Evolutionary conservation across 495 filamentous ascomycete genomes (phyloP), one percentile per base, ranked within the genome.

Genomic region (Tuber umbilicatum): DNA sequence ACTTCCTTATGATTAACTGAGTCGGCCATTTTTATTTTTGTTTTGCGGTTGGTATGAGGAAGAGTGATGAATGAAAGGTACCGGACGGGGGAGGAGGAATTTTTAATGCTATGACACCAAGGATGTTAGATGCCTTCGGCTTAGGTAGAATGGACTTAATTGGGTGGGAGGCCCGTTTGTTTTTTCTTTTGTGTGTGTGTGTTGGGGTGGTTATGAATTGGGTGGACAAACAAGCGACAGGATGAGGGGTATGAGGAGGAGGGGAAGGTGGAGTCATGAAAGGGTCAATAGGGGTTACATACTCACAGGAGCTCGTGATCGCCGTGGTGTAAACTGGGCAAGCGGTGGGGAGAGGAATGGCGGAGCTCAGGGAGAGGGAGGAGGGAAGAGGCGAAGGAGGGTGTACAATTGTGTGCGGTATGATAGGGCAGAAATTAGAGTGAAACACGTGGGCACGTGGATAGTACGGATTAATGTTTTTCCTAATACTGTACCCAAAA

Each of bases 1-100:
- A 97, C 91, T 39, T 93, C 89, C 79, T 91, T 86, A 70, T 97
- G 86, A 81, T 97, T 87, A 78, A 89, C 77, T 76, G 86, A 84
- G 40, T 82, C 68, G 70, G 80, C 79, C 80, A 81, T 81, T 45
- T 81, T 81, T 55, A 73, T 23, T 5, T 27, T 76, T 38, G 77
- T 81, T 47, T 74, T 76, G 21, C 68, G 68, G n/a, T 76, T 3
- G 2, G 74, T 64, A 35, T 6, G 27, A 12, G 55, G 55, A 35
- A 35, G 14, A 6, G 55, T 5, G 55, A 31, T 64, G 27, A 14
- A 14, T 64, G 27, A 64, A 35, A 64, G 27, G 55, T 17, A 17
- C 2, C 14, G 55, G 55, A 19, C 4, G 55, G 39, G 1, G 39
- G 5, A 19, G 14, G 55, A 19, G 55, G 55, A 0, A 14, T 64